A percentile compares a stretch with the other conserved stretches of the same genome.
phyloP scores from a whole-genome alignment of 129 eudicot species.

The Tagetes erecta region DNA sequence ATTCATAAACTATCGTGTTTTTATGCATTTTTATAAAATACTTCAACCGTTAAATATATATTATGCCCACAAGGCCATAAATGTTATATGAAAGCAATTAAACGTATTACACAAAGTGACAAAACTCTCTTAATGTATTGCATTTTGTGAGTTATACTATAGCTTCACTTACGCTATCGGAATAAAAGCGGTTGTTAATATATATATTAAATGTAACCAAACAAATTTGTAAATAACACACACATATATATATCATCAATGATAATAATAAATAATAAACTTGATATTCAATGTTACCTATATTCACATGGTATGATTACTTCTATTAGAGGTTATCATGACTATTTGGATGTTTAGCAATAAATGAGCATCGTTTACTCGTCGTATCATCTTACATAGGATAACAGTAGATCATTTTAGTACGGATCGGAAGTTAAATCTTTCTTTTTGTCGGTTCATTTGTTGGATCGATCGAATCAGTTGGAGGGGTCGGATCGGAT shows the following conservation, averaged over 20 bases:
- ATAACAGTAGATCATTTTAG: too few relatives aligned
- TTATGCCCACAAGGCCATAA: neutral
- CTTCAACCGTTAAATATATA: too few relatives aligned
- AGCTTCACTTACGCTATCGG: constrained; percentile 19
- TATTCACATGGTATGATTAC: constrained; percentile 18
- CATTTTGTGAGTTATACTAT: neutral
- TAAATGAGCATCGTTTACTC: neutral
- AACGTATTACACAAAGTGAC: neutral
- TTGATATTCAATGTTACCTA: neutral
- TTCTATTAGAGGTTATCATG: constrained; percentile 8
- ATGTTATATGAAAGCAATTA: constrained; percentile 1
- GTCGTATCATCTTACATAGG: neutral
- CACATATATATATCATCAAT: constrained; percentile 14
- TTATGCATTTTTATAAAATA: too few relatives aligned
- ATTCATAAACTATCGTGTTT: too few relatives aligned
- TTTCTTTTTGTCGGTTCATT: too few relatives aligned
- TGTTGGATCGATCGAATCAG: too few relatives aligned
- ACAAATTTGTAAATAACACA: constrained; percentile 6
- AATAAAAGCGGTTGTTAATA: constrained; percentile 20
- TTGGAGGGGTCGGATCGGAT: too few relatives aligned
- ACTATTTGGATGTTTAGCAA: neutral
- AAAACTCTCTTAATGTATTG: constrained; percentile 4
- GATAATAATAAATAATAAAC: neutral
- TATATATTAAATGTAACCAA: constrained; percentile 6
- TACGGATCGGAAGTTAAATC: too few relatives aligned